Percentiles rank a stretch among this genome's conserved stretches.
phyloP scores from a whole-genome alignment of 176 grass and related monocot genomes.

The Rhipidocladum racemiflorum region DNA sequence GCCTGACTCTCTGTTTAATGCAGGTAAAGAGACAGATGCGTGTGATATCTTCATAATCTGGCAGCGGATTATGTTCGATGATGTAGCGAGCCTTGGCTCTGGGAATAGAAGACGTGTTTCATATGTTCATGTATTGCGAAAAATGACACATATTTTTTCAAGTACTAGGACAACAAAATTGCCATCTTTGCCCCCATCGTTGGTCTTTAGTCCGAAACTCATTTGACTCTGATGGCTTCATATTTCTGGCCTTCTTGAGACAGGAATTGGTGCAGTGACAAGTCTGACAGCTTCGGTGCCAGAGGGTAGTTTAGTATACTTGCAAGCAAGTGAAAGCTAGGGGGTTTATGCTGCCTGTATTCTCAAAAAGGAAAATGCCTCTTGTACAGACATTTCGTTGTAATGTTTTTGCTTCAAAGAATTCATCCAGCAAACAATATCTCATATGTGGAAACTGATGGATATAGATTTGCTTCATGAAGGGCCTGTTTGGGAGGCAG shows the following conservation, averaged over 20 bases:
- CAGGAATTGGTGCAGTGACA: neutral
- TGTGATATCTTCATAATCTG: slow-evolving; percentile 28
- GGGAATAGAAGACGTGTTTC: neutral
- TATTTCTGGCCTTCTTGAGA: slow-evolving; percentile 16
- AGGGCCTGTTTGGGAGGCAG: too few relatives aligned
- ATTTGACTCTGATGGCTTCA: neutral
- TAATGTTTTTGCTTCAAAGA: neutral
- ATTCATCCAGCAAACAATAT: neutral
- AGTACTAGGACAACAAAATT: neutral
- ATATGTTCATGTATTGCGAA: neutral
- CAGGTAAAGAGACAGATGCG: slow-evolving; percentile 51
- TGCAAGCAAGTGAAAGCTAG: neutral
- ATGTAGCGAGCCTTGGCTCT: neutral
- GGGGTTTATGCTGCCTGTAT: neutral
- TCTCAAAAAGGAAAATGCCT: neutral
- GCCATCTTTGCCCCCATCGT: neutral
- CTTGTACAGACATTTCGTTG: neutral
- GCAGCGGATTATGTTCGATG: neutral
- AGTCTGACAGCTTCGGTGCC: neutral
- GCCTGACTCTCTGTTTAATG: neutral
- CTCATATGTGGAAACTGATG: neutral
- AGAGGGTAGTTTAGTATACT: neutral
- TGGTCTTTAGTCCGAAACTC: neutral
- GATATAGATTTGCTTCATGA: neutral
- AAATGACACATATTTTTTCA: neutral